Percentiles rank a stretch among this genome's conserved stretches.
Conservation (phyloP, 2,329 filamentous ascomycete species). For the Neonectria neomacrospora region DNA sequence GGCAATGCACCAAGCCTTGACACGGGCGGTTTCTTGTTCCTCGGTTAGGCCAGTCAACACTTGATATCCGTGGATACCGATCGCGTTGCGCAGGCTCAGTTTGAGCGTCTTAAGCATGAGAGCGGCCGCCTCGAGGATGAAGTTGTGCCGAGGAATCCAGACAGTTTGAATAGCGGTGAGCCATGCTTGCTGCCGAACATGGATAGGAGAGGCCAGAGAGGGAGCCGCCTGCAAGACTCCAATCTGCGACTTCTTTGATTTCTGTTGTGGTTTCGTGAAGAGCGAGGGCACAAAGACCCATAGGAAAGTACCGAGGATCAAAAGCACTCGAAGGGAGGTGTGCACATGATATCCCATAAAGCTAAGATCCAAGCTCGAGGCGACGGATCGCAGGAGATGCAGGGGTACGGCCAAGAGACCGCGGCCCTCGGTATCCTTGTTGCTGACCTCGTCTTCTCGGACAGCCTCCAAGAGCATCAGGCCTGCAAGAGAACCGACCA, state of each 20-base stretch:
- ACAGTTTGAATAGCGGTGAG: slow-evolving; percentile 92
- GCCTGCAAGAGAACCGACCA: slow-evolving; percentile 91
- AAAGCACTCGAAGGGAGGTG: slow-evolving; percentile 62
- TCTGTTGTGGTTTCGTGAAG: slow-evolving; percentile 57
- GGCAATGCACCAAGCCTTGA: slow-evolving; percentile 94
- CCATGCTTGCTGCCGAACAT: slow-evolving; percentile 90
- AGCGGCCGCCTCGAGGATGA: slow-evolving; percentile 85
- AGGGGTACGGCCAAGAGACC: slow-evolving; percentile 74
- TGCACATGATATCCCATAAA: slow-evolving; percentile 66
- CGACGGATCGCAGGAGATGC: slow-evolving; percentile 63
- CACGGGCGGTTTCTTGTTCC: slow-evolving; percentile 85
- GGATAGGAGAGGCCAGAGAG: slow-evolving; percentile 82
- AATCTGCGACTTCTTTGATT: slow-evolving; percentile 62
- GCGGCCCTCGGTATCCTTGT: slow-evolving; percentile 71
- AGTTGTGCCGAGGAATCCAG: slow-evolving; percentile 88
- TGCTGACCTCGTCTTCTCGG: slow-evolving; percentile 71
- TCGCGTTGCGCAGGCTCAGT: slow-evolving; percentile 79
- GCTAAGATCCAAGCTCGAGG: slow-evolving; percentile 61
- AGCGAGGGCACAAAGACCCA: slow-evolving; percentile 67
- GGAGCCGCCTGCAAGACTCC: slow-evolving; percentile 65
- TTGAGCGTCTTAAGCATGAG: slow-evolving; percentile 84
- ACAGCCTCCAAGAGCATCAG: slow-evolving; percentile 92
- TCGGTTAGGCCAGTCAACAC: slow-evolving; percentile 81
- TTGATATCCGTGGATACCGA: slow-evolving; percentile 82
- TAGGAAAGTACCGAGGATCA: slow-evolving; percentile 64